Evolutionary conservation across 2,329 filamentous ascomycete genomes (phyloP).

Genomic region (Raffaelea albimanens): DNA sequence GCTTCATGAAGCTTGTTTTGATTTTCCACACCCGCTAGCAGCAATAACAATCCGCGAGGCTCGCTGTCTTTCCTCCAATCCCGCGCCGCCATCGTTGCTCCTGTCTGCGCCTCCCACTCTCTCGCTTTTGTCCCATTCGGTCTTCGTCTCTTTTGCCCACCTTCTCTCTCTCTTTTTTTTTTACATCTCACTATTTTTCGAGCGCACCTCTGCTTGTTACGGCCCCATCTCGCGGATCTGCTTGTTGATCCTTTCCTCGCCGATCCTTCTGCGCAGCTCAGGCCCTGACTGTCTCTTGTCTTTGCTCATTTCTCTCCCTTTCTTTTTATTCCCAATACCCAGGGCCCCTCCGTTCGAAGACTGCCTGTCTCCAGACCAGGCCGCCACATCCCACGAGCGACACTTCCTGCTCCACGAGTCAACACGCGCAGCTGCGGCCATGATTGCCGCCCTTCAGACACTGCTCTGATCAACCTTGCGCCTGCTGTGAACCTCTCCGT

Average conservation of each 20-base stretch:
- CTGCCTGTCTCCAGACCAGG: too few relatives aligned
- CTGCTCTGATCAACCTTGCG: not conserved
- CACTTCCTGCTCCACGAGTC: too few relatives aligned
- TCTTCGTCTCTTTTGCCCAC: not conserved
- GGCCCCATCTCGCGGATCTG: too few relatives aligned
- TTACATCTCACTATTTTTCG: not conserved
- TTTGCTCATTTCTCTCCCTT: too few relatives aligned
- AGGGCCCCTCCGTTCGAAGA: too few relatives aligned
- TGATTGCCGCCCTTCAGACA: not conserved
- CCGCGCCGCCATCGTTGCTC: not conserved
- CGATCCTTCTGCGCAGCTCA: too few relatives aligned
- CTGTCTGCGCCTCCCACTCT: not conserved
- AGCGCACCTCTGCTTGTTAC: not conserved
- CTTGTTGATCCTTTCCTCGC: too few relatives aligned
- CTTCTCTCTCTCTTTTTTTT: not conserved
- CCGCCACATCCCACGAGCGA: too few relatives aligned
- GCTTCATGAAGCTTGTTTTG: not conserved
- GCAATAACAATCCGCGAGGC: too few relatives aligned
- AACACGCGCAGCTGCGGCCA: not conserved
- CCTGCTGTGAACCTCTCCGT: slow-evolving; percentile 2
- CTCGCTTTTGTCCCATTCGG: not conserved
- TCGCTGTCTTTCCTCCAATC: too few relatives aligned
- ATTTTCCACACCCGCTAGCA: not conserved
- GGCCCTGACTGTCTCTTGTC: too few relatives aligned
- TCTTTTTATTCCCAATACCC: too few relatives aligned